Conservation (phyloP, 1,284 basidiomycete genomes). For the Trichosporon sp. region DNA sequence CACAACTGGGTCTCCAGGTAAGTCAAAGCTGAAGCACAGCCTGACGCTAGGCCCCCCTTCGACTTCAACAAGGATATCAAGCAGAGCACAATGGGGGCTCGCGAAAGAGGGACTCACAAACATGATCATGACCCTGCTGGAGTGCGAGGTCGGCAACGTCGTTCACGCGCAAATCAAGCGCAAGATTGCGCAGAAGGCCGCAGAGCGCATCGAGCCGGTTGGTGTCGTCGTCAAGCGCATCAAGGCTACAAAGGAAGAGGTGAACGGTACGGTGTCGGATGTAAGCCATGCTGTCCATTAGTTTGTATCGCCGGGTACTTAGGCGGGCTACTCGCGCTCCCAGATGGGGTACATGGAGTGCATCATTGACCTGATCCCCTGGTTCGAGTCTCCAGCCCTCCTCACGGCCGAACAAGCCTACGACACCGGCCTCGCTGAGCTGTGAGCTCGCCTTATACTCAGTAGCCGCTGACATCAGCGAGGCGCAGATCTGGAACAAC, state of each 20-base stretch:
- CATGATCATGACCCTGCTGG: neutral
- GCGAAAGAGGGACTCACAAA: neutral
- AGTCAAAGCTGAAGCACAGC: neutral
- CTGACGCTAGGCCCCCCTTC: neutral
- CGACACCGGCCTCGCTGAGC: neutral
- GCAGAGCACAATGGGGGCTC: neutral
- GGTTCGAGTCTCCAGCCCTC: neutral
- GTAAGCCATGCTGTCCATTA: no score
- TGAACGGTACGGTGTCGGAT: neutral
- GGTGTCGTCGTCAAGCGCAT: neutral
- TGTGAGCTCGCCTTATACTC: neutral
- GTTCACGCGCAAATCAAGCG: neutral
- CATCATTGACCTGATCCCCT: neutral
- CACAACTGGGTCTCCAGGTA: neutral
- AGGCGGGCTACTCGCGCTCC: neutral
- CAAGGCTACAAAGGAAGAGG: neutral
- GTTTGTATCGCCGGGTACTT: neutral
- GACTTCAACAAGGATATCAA: neutral
- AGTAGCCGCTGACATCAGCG: neutral
- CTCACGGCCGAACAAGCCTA: neutral
- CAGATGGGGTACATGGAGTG: neutral
- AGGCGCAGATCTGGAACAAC: constrained; percentile 1
- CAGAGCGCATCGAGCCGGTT: neutral
- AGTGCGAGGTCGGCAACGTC: neutral
- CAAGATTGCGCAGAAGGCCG: neutral